Evolutionary conservation across 805 yeast species (phyloP), one percentile per base, ranked within the genome.

Genomic region (Saccharomycopsis lassenensis): DNA sequence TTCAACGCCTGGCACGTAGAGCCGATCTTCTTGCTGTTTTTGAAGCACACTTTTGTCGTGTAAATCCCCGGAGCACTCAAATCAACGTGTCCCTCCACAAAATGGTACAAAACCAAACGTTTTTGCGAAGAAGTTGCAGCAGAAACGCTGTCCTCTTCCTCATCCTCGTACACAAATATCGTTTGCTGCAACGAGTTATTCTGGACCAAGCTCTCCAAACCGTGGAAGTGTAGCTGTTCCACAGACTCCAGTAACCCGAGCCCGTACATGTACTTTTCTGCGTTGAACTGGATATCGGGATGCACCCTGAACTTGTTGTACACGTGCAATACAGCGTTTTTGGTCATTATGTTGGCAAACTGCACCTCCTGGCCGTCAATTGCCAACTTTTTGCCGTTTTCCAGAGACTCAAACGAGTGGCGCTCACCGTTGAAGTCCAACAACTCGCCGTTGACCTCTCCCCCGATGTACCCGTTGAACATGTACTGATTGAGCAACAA

Each of bases 141-240:
- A 11, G 15, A 14, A 12, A 11, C 5, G 15, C 5, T n/a, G 7
- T n/a, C 18, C 8, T 29, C 20, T 7, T 44, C 40, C 4, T 48
- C 48, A 12, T 57, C 54, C 24, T 48, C 52, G 1, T 71, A 63
- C 5, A 84, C 62, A 37, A 87, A 70, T 1, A 87, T 60, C 0
- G 94, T 79, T 49, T 75, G 80, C 19, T 67, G 59, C 0, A 55
- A 22, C 0, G 63, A 51, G 2, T 57, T 48, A 23, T 77, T 74
- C 37, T 75, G 78, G 12, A 87, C 68, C 32, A 83, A 55, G 29
- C 65, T 43, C 2, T 62, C 56, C 14, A 84, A 55, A 8, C 69
- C 65, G 40, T 86, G 68, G 36, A 82, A 69, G 29, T 71, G 62
- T 11, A 84, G 46, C 47, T 84, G 94, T n/a, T 69, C 65, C 4